These are phyloP conservation scores for Ilex asprella DNA, from an alignment of 257 asterid species.

Conservation along the genomic window DNA sequence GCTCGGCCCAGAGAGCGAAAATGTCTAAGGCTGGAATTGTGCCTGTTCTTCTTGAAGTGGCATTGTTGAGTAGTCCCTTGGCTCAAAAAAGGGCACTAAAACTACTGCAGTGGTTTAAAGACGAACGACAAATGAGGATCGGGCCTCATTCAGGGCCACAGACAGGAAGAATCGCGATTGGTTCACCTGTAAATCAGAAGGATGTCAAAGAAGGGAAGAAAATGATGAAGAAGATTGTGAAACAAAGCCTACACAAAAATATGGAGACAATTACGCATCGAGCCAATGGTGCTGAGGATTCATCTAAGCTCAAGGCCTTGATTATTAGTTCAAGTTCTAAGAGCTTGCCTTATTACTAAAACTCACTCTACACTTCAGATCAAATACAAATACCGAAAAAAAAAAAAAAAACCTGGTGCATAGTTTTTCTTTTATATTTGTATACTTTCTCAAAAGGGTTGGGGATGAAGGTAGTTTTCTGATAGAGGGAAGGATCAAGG, in stretches of 20 bases:
- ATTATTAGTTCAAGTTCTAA: constrained; percentile 71
- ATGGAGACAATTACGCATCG: constrained; percentile 73
- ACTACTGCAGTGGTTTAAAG: constrained; percentile 83
- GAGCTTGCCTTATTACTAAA: constrained; percentile 61
- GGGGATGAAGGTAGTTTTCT: no score
- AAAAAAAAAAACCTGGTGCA: neutral
- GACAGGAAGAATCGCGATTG: constrained; percentile 30
- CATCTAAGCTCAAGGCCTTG: constrained; percentile 52
- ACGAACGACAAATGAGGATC: constrained; percentile 56
- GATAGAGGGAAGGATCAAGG: neutral
- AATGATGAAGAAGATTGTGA: constrained; percentile 68
- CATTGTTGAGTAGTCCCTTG: constrained; percentile 73
- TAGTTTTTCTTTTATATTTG: neutral
- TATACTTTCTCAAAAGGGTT: neutral
- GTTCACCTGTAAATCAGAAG: constrained; percentile 34
- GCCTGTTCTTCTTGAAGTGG: constrained; percentile 73
- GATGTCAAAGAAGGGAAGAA: constrained; percentile 51
- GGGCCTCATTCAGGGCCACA: constrained; percentile 93
- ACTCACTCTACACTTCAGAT: neutral
- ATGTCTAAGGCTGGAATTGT: constrained; percentile 81
- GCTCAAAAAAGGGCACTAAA: constrained; percentile 81
- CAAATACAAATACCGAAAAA: no score
- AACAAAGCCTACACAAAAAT: constrained; percentile 62
- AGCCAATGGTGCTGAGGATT: constrained; percentile 54
- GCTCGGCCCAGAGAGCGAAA: constrained; percentile 64